Evolutionary conservation across 257 asterid genomes (phyloP).

Genomic region (Lycium ferocissimum): DNA sequence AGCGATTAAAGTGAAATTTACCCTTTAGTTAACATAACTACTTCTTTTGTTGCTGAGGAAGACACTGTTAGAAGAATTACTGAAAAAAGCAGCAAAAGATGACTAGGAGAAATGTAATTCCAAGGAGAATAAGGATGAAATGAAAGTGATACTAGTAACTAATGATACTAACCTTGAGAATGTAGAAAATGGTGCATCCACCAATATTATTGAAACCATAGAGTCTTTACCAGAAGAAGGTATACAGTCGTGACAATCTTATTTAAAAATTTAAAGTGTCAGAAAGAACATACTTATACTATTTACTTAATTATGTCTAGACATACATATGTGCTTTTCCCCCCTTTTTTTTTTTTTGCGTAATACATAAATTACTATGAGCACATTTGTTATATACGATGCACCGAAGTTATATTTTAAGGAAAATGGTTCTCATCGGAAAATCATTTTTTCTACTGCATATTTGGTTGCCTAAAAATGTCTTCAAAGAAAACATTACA

Average conservation of each 20-base stretch:
- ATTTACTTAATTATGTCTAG: too few species aligned
- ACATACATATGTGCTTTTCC: too few species aligned
- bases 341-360: too few species aligned
- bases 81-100: constrained; percentile 29
- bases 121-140: constrained; percentile 25
- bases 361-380: too few species aligned
- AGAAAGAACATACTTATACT: too few species aligned
- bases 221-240: constrained; percentile 41
- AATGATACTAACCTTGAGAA: constrained; percentile 30
- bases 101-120: constrained; percentile 40
- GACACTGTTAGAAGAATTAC: constrained; percentile 60
- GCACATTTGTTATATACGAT: too few species aligned
- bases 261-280: too few species aligned
- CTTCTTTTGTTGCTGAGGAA: constrained; percentile 96
- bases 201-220: constrained; percentile 29
- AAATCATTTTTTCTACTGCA: too few species aligned
- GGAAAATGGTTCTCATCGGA: too few species aligned
- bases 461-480: too few species aligned
- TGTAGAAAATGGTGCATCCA: constrained; percentile 29
- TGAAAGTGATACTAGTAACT: constrained; percentile 19
- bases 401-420: too few species aligned
- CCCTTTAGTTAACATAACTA: constrained; percentile 91
- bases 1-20: constrained; percentile 79
- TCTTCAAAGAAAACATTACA: too few species aligned
- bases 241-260: not conserved